phyloP scores from a whole-genome alignment of 331 rosid species.

The Pyrus hybrid region DNA sequence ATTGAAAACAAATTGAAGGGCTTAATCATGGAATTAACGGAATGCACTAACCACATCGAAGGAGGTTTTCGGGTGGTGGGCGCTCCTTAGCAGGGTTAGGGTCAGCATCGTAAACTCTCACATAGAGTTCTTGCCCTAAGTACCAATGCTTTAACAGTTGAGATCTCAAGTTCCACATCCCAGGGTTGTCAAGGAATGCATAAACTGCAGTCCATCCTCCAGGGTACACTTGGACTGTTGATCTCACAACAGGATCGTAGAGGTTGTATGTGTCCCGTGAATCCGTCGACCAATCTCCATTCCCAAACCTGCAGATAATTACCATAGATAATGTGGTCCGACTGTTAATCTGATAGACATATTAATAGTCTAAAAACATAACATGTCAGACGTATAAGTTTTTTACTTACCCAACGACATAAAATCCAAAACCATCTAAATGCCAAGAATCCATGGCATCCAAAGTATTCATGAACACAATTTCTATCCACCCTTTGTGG shows the following conservation, averaged over 20 bases:
- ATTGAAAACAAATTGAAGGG: background rate
- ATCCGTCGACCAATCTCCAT: conserved; percentile 48
- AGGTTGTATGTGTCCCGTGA: conserved; percentile 46
- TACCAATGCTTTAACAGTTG: conserved; percentile 58
- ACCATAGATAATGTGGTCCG: background rate
- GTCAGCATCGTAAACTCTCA: conserved; percentile 53
- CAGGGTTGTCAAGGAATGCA: conserved; percentile 74
- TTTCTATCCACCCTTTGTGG: conserved; percentile 63
- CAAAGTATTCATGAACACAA: conserved; percentile 46
- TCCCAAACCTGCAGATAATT: conserved; percentile 32
- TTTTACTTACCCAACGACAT: conserved; percentile 56
- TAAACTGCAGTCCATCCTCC: conserved; percentile 73
- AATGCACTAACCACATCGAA: conserved; percentile 58
- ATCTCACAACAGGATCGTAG: conserved; percentile 47
- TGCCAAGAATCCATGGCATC: conserved; percentile 63
- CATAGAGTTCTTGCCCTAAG: conserved; percentile 66
- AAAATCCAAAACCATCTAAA: conserved; percentile 72
- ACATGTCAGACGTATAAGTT: too few species aligned
- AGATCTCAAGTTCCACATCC: conserved; percentile 88
- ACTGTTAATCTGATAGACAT: background rate
- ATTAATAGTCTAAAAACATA: background rate
- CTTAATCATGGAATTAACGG: background rate
- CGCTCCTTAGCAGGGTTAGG: conserved; percentile 59
- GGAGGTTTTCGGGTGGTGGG: conserved; percentile 51
- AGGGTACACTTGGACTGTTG: conserved; percentile 70